Evolutionary conservation across 2,329 filamentous ascomycete genomes (phyloP), one percentile per base, ranked within the genome.

Genomic region (Aureobasidium musti): DNA sequence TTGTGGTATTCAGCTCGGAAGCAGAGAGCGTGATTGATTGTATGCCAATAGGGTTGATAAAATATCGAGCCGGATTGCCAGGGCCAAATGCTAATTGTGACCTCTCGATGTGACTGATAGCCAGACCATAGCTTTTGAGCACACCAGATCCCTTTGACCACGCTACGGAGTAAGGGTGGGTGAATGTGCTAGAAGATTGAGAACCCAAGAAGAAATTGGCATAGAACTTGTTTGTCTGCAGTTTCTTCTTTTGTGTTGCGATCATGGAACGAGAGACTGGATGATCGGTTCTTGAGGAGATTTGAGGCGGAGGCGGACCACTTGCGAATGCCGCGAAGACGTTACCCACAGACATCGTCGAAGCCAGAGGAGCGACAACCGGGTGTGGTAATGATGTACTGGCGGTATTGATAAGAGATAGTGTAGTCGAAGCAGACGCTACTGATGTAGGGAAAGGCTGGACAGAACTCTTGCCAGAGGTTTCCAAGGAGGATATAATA

Each of bases 1-100:
- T 91, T 14, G 79, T 82, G 2, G 78, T 73, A 3, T 83, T 85
- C 10, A 98, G 83, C 73, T 96, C 92, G 19, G 81, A 79, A 1
- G 93, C 93, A 0, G 92, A 95, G 11, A 98, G 79, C 33, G 92
- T 85, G 35, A 98, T 75, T 1, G 91, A 91, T 73, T 96, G 90
- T 30, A 96, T 89, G 0, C 90, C 90, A 50, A 95, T 81, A 0
- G 94, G 92, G 72, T 91, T 95, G 74, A 89, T 84, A 72, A 91
- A 97, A 74, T 89, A 97, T 10, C 66, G 65, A 30, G 77, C 77
- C 59, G 81, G 70, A 30, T 71, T 70, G 4, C 68, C 67, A 14
- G 69, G 54, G 11, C 66, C 66, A 11, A 53, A 69, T 19, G 76
- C 87, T 65, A 89, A 79, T 75, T 95, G 87, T 43, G 79, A 79